Conservation (phyloP, 1,284 basidiomycete species). For the Xanthoconium separans region DNA sequence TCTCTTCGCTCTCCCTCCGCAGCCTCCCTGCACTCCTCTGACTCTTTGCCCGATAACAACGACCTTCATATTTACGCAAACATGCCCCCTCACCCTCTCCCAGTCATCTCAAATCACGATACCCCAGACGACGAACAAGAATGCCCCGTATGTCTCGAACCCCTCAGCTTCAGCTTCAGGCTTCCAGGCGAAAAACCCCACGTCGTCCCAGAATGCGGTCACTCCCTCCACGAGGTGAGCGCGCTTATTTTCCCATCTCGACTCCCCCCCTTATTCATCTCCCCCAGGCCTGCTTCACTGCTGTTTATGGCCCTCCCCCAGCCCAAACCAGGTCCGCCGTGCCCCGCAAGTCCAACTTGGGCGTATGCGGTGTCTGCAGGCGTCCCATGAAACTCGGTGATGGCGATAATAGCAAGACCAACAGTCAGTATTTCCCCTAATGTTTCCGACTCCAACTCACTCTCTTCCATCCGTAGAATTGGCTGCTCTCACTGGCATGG, state of each 20-base stretch:
- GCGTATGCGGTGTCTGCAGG: constrained; percentile 95
- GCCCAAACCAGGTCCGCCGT: constrained; percentile 51
- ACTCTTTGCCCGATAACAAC: constrained; percentile 29
- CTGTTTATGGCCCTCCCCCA: constrained; percentile 89
- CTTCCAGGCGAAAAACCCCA: constrained; percentile 95
- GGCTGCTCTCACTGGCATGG: constrained; percentile 86
- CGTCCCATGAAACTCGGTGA: constrained; percentile 93
- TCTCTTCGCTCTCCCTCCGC: constrained; percentile 33
- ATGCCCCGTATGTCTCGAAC: constrained; percentile 90
- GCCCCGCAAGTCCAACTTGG: constrained; percentile 76
- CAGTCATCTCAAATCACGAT: constrained; percentile 66
- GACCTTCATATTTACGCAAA: constrained; percentile 43
- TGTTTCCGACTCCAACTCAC: neutral
- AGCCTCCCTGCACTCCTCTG: constrained; percentile 37
- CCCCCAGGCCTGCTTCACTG: constrained; percentile 86
- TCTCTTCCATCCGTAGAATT: constrained; percentile 55
- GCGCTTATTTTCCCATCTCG: neutral
- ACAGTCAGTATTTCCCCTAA: constrained; percentile 62
- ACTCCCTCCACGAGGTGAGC: constrained; percentile 89
- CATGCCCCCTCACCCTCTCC: constrained; percentile 60
- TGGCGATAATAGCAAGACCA: constrained; percentile 75
- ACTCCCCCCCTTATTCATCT: constrained; percentile 1
- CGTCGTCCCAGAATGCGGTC: constrained; percentile 95
- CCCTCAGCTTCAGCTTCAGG: constrained; percentile 83
- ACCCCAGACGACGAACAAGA: constrained; percentile 73